These are phyloP conservation scores for Blastobotrys americana DNA, from an alignment of 805 yeast genomes.

Conservation along the genomic window DNA sequence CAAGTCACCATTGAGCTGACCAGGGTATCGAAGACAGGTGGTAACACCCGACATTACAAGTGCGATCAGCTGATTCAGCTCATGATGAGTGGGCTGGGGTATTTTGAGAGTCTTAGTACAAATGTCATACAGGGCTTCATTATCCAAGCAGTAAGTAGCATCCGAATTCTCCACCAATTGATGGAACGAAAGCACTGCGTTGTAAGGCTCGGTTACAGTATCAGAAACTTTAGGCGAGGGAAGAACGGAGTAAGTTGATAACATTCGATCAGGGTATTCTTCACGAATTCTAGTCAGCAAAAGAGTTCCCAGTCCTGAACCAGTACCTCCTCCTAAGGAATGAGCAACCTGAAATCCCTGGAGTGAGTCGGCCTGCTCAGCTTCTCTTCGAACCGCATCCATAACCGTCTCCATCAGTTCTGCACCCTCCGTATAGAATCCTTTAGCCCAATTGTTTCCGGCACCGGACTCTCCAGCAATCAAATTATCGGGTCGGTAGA, in stretches of 20 bases:
- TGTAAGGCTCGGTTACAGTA: conserved; percentile 92
- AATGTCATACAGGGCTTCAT: conserved; percentile 87
- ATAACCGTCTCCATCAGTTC: conserved; percentile 87
- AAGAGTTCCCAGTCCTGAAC: conserved; percentile 94
- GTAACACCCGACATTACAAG: conserved; percentile 95
- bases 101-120: conserved; percentile 80
- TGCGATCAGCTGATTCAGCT: conserved; percentile 78
- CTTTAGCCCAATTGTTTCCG: conserved; percentile 97
- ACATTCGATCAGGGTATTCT: conserved; percentile 93
- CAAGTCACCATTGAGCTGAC: conserved; percentile 88
- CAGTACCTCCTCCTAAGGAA: conserved; percentile 90
- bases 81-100: conserved; percentile 68
- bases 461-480: conserved; percentile 91
- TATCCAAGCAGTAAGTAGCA: conserved; percentile 92
- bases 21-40: conserved; percentile 90
- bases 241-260: conserved; percentile 93
- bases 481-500: conserved; percentile 88
- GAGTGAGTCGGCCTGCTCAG: conserved; percentile 86
- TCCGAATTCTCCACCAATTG: conserved; percentile 88
- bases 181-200: conserved; percentile 86
- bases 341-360: conserved; percentile 93
- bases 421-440: conserved; percentile 95
- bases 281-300: conserved; percentile 81
- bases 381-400: conserved; percentile 90
- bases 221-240: conserved; percentile 91